phyloP scores from a whole-genome alignment of 2,329 filamentous ascomycete genomes.

The Trichophyton benhamiae region DNA sequence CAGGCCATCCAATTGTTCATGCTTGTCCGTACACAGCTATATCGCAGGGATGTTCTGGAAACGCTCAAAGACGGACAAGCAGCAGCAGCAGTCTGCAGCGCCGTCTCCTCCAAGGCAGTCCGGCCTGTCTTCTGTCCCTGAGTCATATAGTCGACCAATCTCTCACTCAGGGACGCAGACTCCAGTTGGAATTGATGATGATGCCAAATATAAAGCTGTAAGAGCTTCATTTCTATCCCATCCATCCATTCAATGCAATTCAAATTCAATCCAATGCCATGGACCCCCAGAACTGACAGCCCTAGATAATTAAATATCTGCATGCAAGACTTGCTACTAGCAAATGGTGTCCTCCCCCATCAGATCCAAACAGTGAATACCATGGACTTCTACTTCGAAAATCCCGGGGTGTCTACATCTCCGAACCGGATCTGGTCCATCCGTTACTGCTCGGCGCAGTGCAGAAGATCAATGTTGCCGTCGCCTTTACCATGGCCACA shows the following conservation, averaged over 20 bases:
- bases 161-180: constrained; percentile 10
- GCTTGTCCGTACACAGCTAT: background rate
- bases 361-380: constrained; percentile 11
- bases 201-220: constrained; percentile 18
- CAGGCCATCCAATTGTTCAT: background rate
- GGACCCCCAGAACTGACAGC: constrained; percentile 5
- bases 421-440: constrained; percentile 30
- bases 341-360: constrained; percentile 16
- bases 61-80: constrained; percentile 5
- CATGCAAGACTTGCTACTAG: constrained; percentile 20
- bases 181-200: constrained; percentile 17
- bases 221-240: background rate
- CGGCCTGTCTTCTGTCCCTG: constrained; percentile 6
- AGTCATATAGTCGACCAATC: constrained; percentile 8
- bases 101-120: constrained; percentile 12
- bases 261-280: no score
- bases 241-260: background rate
- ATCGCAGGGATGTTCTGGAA: constrained; percentile 14
- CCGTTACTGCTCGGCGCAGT: constrained; percentile 32
- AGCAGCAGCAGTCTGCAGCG: constrained; percentile 2
- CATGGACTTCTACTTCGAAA: constrained; percentile 30
- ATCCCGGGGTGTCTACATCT: constrained; percentile 32
- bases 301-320: constrained; percentile 21
- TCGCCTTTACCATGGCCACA: constrained; percentile 40
- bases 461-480: constrained; percentile 34